Base-by-base conservation (phyloP, 768 basidiomycete genomes). In the Trametes cingulata region DNA sequence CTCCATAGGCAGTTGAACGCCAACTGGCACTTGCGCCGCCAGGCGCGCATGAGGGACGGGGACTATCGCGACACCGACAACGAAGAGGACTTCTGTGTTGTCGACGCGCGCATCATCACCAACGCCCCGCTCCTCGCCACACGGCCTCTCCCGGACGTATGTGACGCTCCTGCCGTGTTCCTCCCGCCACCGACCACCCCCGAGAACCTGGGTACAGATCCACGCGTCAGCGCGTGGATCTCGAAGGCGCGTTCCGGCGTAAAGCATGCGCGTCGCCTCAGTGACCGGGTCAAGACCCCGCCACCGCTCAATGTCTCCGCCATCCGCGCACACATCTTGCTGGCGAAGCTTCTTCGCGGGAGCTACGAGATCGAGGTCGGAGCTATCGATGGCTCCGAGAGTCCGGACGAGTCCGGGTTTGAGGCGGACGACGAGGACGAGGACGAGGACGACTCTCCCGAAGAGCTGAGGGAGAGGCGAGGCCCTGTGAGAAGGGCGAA, bases 351-450 rank as follows among this genome's bases (percentile, higher is more conserved):
- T 4, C 15, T 39, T 1, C 17, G 39, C 20, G 45, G 29, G 17
- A 19, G 47, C 13, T 62, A 57, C 61, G 50, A 47, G n/a, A 29
- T 62, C 24, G 50, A 62, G 43, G 35, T 51, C 14, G 51, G 46
- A 8, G 13, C 41, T 17, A 36, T 53, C 45, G 56, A 52, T n/a
- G 55, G 43, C 1, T 47, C 49, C 24, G 15, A 29, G 5, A 6
- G 56, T 35, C 20, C 43, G 15, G 51, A 39, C 24, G 56, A 53
- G 6, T 62, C 61, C 15, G 56, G 61, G 13, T 53, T 39, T 45
- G 61, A 62, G 25, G 56, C 56, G 15, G 61, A 62, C 36, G 45
- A 53, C 52, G 58, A 55, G n/a, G 43, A 22, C 20, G 53, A 47
- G 20, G 41, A 19, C n/a, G 48, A 41, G 9, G 22, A 17, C 29